Evolutionary conservation across 106 monocot species (phyloP).

Genomic region (Dioscorea dumetorum): DNA sequence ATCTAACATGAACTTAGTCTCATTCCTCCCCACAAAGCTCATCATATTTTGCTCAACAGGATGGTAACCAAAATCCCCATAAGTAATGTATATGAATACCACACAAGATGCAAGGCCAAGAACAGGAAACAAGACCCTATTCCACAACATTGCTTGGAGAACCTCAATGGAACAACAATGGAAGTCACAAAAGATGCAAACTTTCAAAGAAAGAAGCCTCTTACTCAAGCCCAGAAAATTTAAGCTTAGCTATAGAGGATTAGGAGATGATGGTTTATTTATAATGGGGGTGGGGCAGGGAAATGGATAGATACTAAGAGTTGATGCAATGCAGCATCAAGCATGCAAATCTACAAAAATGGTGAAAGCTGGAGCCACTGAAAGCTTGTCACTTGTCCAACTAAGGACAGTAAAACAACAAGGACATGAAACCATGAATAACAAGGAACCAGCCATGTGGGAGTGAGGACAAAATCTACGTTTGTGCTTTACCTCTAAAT

Average conservation of each 20-base stretch:
- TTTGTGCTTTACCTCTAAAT: no score
- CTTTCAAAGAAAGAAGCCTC: no score
- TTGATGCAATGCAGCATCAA: no score
- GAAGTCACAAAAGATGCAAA: no score
- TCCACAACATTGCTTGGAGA: constrained; percentile 17
- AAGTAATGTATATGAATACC: constrained; percentile 50
- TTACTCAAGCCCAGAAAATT: neutral
- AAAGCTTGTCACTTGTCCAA: no score
- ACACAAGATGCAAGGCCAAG: constrained; percentile 43
- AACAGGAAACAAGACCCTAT: constrained; percentile 38
- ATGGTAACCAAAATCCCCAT: constrained; percentile 25
- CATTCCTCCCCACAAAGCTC: constrained; percentile 70
- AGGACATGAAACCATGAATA: no score
- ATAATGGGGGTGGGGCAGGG: neutral
- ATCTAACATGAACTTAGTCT: constrained; percentile 54
- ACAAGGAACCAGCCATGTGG: no score
- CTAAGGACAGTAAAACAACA: no score
- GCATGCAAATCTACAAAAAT: no score
- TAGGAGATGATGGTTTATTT: neutral
- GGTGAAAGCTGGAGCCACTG: no score
- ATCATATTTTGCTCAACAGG: constrained; percentile 15
- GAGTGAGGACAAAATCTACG: no score
- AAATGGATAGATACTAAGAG: neutral
- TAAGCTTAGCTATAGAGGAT: neutral
- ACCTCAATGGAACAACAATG: no score